Percentiles rank a stretch among this genome's conserved stretches.
Evolutionary conservation across 2,329 filamentous ascomycete species (phyloP).

Genomic region (Xylaria multiplex): DNA sequence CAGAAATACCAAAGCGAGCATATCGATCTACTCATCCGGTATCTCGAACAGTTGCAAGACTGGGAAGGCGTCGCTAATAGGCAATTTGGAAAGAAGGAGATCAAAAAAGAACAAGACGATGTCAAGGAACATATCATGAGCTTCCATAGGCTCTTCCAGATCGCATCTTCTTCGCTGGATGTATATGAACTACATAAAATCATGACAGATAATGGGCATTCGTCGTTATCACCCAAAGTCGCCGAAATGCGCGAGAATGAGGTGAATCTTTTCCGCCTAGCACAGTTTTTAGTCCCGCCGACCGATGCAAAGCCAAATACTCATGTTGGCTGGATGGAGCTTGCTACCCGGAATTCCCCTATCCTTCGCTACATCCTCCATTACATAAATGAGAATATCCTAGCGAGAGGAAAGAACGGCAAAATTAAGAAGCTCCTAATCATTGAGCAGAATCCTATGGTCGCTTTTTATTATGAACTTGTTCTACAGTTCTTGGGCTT

Average conservation of each 20-base stretch:
- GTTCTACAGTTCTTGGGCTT: slow-evolving; percentile 46
- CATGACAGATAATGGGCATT: slow-evolving; percentile 33
- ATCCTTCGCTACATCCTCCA: slow-evolving; percentile 44
- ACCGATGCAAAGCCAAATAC: slow-evolving; percentile 33
- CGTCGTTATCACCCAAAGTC: slow-evolving; percentile 35
- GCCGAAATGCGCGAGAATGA: slow-evolving; percentile 38
- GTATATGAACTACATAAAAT: slow-evolving; percentile 40
- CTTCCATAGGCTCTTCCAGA: slow-evolving; percentile 36
- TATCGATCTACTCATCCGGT: slow-evolving; percentile 37
- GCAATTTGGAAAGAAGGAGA: background rate
- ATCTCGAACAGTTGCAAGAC: slow-evolving; percentile 36
- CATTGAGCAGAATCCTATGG: slow-evolving; percentile 41
- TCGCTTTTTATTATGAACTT: slow-evolving; percentile 48
- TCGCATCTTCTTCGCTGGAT: slow-evolving; percentile 46
- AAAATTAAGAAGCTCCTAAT: slow-evolving; percentile 47
- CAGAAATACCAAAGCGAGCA: slow-evolving; percentile 42
- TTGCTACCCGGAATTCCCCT: slow-evolving; percentile 43
- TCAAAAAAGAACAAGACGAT: slow-evolving; percentile 25
- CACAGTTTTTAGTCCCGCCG: slow-evolving; percentile 36
- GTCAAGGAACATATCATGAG: slow-evolving; percentile 10
- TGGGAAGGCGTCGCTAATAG: slow-evolving; percentile 14
- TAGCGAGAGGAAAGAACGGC: slow-evolving; percentile 28
- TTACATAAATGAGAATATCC: slow-evolving; percentile 42
- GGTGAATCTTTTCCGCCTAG: slow-evolving; percentile 39
- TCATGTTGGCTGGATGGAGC: slow-evolving; percentile 41